These are phyloP conservation scores for Thielaviopsis ethacetica DNA, from an alignment of 2,329 filamentous ascomycete genomes.

Conservation along the genomic window DNA sequence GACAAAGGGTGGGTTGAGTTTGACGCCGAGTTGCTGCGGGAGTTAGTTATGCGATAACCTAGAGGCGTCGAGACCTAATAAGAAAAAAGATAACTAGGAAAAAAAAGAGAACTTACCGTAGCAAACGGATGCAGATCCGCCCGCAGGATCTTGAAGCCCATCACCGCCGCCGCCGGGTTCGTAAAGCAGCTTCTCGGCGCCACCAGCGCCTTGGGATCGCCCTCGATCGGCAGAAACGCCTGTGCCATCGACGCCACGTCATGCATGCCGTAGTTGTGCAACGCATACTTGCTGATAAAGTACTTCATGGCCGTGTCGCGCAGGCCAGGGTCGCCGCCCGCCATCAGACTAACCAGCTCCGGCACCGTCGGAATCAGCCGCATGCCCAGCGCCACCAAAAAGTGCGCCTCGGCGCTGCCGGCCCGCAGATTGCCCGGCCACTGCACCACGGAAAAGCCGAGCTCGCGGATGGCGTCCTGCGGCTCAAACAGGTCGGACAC, in stretches of 20 bases:
- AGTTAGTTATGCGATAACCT: not conserved
- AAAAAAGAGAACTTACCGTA: slow-evolving; percentile 22
- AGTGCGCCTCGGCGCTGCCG: slow-evolving; percentile 55
- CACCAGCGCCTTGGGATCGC: slow-evolving; percentile 47
- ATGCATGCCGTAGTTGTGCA: slow-evolving; percentile 56
- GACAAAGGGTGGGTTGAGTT: slow-evolving; percentile 60
- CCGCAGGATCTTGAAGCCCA: slow-evolving; percentile 67
- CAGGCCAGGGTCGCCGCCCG: slow-evolving; percentile 38
- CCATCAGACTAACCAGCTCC: slow-evolving; percentile 67
- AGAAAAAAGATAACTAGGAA: slow-evolving; percentile 14
- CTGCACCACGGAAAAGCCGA: slow-evolving; percentile 61
- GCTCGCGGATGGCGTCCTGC: slow-evolving; percentile 47
- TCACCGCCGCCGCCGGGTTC: slow-evolving; percentile 56
- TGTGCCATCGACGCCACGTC: slow-evolving; percentile 38
- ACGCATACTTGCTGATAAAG: slow-evolving; percentile 64
- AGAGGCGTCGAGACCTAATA: too few species aligned
- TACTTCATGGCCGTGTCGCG: slow-evolving; percentile 62
- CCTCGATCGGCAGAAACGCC: slow-evolving; percentile 58
- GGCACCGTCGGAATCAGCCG: slow-evolving; percentile 51
- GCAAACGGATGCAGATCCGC: slow-evolving; percentile 67
- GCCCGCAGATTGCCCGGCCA: slow-evolving; percentile 60
- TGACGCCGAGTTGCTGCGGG: slow-evolving; percentile 61
- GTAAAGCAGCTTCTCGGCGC: slow-evolving; percentile 65
- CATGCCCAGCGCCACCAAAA: slow-evolving; percentile 59
- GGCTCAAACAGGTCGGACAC: slow-evolving; percentile 73